These are phyloP conservation scores for Raphanus sativus DNA, from an alignment of 345 rosid genomes.

Conservation along the genomic window DNA sequence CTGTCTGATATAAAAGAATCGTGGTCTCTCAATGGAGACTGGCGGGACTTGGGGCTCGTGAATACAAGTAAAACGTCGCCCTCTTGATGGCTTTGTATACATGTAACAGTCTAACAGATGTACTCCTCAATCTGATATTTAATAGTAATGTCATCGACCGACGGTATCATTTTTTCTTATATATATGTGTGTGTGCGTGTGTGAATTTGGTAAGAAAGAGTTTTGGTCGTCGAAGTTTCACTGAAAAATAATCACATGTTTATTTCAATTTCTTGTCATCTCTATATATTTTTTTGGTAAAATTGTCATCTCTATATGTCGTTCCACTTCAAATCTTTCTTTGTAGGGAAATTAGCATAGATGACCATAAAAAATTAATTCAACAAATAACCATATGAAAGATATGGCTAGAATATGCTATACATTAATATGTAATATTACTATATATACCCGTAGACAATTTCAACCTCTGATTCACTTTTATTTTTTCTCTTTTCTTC, in stretches of 20 bases:
- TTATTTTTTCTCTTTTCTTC: too few relatives aligned
- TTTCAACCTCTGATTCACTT: too few relatives aligned
- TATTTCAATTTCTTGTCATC: not conserved
- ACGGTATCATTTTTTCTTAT: constrained; percentile 4
- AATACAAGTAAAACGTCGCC: constrained; percentile 27
- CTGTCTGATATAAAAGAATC: constrained; percentile 29
- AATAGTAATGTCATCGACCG: constrained; percentile 22
- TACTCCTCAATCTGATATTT: constrained; percentile 8
- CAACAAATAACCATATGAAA: too few relatives aligned
- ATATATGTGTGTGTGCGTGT: not conserved
- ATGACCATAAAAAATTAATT: too few relatives aligned
- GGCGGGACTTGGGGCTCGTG: constrained; percentile 30
- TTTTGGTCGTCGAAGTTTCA: not conserved
- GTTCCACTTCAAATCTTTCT: not conserved
- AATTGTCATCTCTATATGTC: not conserved
- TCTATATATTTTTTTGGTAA: not conserved
- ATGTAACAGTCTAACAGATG: not conserved
- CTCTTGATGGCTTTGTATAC: constrained; percentile 17
- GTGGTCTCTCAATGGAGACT: constrained; percentile 19
- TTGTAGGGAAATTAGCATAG: not conserved
- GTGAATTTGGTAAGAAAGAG: not conserved
- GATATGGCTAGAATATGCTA: too few relatives aligned
- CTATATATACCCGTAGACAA: too few relatives aligned
- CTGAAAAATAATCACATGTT: not conserved
- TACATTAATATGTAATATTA: too few relatives aligned